Conservation (phyloP, 2,329 filamentous ascomycete genomes). For the Calonectria fujianensis region DNA sequence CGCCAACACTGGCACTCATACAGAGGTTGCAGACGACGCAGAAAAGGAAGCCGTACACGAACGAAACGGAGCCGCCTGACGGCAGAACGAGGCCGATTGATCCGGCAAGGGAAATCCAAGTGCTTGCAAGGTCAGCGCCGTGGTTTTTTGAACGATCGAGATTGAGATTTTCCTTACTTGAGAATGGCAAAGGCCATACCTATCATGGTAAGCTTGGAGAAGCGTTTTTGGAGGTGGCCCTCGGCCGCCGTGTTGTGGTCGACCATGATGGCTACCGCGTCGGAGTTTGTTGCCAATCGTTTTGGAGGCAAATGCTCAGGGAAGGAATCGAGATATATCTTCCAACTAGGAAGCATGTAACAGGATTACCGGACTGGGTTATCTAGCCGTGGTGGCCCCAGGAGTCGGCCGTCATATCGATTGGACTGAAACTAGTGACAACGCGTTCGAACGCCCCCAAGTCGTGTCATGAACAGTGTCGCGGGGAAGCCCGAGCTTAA, state of each 20-base stretch:
- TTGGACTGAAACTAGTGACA: conserved; percentile 22
- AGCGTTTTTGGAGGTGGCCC: conserved; percentile 50
- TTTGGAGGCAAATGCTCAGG: neutral
- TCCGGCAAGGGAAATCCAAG: conserved; percentile 63
- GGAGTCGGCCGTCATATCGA: conserved; percentile 1
- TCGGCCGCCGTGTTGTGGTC: conserved; percentile 31
- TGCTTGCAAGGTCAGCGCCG: conserved; percentile 44
- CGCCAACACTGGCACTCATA: conserved; percentile 46
- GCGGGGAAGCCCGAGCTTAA: conserved; percentile 39
- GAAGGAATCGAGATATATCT: conserved; percentile 6
- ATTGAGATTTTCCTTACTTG: conserved; percentile 55
- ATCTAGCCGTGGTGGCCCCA: neutral
- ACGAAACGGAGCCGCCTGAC: conserved; percentile 63
- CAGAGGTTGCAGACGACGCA: conserved; percentile 49
- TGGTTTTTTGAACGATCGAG: neutral
- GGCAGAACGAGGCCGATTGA: conserved; percentile 65
- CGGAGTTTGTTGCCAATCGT: neutral
- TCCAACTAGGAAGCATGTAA: neutral
- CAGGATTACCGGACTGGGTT: neutral
- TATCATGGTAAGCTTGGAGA: conserved; percentile 51
- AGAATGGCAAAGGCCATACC: conserved; percentile 66
- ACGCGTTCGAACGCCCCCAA: conserved; percentile 29
- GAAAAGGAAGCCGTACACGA: conserved; percentile 65
- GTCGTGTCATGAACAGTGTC: conserved; percentile 7
- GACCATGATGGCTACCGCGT: conserved; percentile 36